Conservation (phyloP, 2,329 filamentous ascomycete genomes). For the Aspergillus ustus region DNA sequence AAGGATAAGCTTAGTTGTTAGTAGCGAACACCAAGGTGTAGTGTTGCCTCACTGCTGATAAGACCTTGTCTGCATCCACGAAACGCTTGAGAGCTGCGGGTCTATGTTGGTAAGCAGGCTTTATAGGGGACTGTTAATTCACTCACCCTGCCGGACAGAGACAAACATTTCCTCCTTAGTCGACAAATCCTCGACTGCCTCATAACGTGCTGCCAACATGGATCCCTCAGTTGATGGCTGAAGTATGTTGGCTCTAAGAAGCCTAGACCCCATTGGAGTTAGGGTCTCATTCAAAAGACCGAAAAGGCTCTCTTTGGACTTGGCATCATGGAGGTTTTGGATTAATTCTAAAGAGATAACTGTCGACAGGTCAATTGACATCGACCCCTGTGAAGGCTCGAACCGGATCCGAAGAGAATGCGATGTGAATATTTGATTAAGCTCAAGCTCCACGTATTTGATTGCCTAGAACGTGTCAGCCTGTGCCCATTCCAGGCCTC, state of each 20-base stretch:
- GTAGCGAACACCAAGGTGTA: not conserved
- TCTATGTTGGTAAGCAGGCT: slow-evolving; percentile 10
- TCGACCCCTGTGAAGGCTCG: slow-evolving; percentile 84
- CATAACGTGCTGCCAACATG: slow-evolving; percentile 73
- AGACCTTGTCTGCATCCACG: slow-evolving; percentile 76
- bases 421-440: slow-evolving; percentile 70
- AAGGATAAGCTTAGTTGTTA: slow-evolving; percentile 69
- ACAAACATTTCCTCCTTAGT: slow-evolving; percentile 85
- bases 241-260: slow-evolving; percentile 82
- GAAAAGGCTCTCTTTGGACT: slow-evolving; percentile 81
- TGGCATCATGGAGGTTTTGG: slow-evolving; percentile 78
- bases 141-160: slow-evolving; percentile 69
- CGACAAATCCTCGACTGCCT: slow-evolving; percentile 81
- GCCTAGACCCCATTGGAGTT: slow-evolving; percentile 85
- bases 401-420: slow-evolving; percentile 86
- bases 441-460: slow-evolving; percentile 76
- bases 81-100: slow-evolving; percentile 71
- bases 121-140: not conserved
- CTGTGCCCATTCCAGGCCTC: not conserved
- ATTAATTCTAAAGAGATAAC: slow-evolving; percentile 87
- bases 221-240: slow-evolving; percentile 79
- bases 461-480: slow-evolving; percentile 63
- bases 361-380: slow-evolving; percentile 93
- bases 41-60: slow-evolving; percentile 66
- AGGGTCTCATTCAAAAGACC: slow-evolving; percentile 82